Evolutionary conservation across 306 rosid genomes (phyloP), one percentile per base, ranked within the genome.

Genomic region (Prunus davidiana): DNA sequence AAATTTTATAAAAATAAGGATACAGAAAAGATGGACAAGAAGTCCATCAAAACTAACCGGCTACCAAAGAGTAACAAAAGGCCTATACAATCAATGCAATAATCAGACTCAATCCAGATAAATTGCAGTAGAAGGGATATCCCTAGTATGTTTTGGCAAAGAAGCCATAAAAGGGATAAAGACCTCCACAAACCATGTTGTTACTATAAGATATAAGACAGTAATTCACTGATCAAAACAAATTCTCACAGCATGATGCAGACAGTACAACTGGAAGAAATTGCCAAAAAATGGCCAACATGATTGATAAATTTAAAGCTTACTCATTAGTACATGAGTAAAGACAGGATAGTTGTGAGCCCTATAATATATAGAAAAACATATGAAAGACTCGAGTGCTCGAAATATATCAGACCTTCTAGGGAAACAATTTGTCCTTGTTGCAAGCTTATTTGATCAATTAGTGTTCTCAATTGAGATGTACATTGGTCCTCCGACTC

Each of bases 391-490:
- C 14, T 41, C 28, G 14, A n/a, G 50, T 8, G 50, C 32, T 20
- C 62, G 58, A 67, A 15, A 56, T 55, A 80, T 19, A 78, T 62
- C 67, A 54, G 62, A 94, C 98, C 98, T 80, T 92, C 89, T 24
- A 92, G 67, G 86, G 84, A 74, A 50, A 90, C 88, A 82, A 92
- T 80, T 45, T 87, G 93, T 70, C 91, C 97, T 83, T 90, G 95
- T 72, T 95, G 96, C 95, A 78, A 80, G 83, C 97, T 92, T 81
- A 95, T 92, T 82, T 89, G 94, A 75, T 92, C 95, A 69, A 92
- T 95, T 64, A 95, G 84, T 46, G 89, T 89, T 72, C 92, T 83
- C 85, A 77, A 84, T 68, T 92, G 92, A 76, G 76, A 85, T 62
- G 96, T 90, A 83, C 98, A 95, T 20, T 79, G 93, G 77, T 83